Base-by-base conservation (phyloP, 305 asterid species). In the Galium porrigens region DNA sequence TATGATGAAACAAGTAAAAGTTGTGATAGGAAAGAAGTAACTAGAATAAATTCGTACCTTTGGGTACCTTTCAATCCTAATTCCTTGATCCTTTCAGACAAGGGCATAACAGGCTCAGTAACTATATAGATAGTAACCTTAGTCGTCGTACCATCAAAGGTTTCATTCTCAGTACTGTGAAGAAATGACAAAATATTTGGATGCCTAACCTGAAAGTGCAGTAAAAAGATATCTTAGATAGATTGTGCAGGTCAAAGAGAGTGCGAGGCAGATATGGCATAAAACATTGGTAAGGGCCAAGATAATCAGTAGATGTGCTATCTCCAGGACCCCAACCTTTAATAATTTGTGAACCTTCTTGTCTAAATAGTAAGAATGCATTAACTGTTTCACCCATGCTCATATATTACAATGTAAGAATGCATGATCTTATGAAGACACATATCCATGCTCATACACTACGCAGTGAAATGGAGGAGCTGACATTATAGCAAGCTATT, bases 31-130 rank as follows among this genome's bases (percentile, higher is more conserved):
- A 52, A 30, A 34, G 15, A 20, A 54, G 63, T 58, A 18, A 18
- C 42, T 32, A 49, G 18, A 3, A 33, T 37, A 30, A 59, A 27
- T 32, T 42, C 58, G 61, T 67, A 88, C 99, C 95, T 92, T 81
- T 87, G 99, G 74, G 82, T 80, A 76, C 95, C 95, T 68, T 82
- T 74, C 64, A 92, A 73, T 70, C 94, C 97, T 83, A 92, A 75
- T 82, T 92, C 99, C 86, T 85, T 92, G 77, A 92, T 78, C 82
- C 89, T 89, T 75, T 92, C 99, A 12, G 88, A 84, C 70, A 92
- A 89, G 64, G 99, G 97, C 88, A 89, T 81, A 49, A 92, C 99
- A 71, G 99, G 95, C 79, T 92, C 99, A 11, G 99, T 89, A 66
- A 92, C 99, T 69, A 92, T 83, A 70, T 92, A 92, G 68, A 92